phyloP scores from a whole-genome alignment of 345 rosid species.

The Syzygium aqueum region DNA sequence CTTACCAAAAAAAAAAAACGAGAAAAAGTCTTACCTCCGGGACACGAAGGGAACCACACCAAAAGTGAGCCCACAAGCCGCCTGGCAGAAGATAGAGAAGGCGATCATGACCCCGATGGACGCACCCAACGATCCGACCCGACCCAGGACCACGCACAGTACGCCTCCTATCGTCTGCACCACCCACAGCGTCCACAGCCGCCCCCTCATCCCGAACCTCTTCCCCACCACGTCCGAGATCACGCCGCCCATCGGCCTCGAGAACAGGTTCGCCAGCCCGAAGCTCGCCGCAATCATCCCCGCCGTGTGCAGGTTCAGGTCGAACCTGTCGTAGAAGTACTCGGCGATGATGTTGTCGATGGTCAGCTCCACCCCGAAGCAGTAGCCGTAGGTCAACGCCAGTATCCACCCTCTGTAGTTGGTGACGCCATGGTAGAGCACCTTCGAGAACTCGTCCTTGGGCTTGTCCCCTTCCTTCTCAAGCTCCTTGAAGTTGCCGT shows the following conservation, averaged over 20 bases:
- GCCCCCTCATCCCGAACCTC: constrained; percentile 83
- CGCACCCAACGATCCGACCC: constrained; percentile 26
- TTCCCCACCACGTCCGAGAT: constrained; percentile 49
- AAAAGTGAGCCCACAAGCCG: constrained; percentile 81
- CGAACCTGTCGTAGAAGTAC: constrained; percentile 77
- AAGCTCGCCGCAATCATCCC: constrained; percentile 87
- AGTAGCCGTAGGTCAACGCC: constrained; percentile 82
- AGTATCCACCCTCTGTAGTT: constrained; percentile 92
- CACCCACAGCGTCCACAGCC: constrained; percentile 77
- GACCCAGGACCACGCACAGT: constrained; percentile 49
- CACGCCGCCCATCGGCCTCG: constrained; percentile 74
- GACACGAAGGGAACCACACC: constrained; percentile 93
- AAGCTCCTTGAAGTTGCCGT: constrained; percentile 49
- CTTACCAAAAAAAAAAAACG: constrained; percentile 29
- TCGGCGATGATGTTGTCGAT: constrained; percentile 80
- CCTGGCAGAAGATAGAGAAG: constrained; percentile 81
- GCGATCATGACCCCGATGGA: constrained; percentile 57
- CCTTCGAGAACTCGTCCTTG: constrained; percentile 43
- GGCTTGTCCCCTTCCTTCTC: constrained; percentile 60
- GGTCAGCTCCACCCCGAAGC: constrained; percentile 85
- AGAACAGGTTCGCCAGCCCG: constrained; percentile 68
- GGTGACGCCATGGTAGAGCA: constrained; percentile 33
- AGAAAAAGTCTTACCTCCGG: constrained; percentile 30
- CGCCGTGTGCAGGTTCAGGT: constrained; percentile 64
- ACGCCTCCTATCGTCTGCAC: constrained; percentile 72